These are phyloP conservation scores for Anisogramma anomala DNA, from an alignment of 2,329 filamentous ascomycete genomes.

Conservation along the genomic window DNA sequence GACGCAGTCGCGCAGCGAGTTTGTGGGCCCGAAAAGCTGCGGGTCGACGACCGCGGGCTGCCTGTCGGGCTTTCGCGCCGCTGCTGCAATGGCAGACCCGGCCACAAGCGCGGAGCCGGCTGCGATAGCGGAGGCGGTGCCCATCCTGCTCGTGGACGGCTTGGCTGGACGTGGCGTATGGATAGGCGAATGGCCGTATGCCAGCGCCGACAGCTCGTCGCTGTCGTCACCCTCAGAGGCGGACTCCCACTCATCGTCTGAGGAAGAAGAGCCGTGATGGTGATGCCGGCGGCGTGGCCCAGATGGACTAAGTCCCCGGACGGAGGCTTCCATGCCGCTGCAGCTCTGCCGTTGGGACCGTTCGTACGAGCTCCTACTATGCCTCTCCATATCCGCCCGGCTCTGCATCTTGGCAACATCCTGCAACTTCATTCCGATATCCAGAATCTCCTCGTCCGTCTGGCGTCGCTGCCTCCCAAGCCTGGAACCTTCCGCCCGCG, in stretches of 20 bases:
- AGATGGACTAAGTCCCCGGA: constrained; percentile 30
- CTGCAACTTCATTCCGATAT: constrained; percentile 42
- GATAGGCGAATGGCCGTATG: constrained; percentile 30
- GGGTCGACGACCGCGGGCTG: constrained; percentile 46
- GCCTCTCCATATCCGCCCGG: constrained; percentile 34
- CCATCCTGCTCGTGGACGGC: constrained; percentile 3
- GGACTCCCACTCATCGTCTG: constrained; percentile 44
- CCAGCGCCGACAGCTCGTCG: constrained; percentile 30
- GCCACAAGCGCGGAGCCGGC: background rate
- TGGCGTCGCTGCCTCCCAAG: constrained; percentile 23
- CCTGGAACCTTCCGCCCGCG: constrained; percentile 4
- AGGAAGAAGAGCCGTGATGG: constrained; percentile 26
- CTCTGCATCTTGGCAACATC: constrained; percentile 41
- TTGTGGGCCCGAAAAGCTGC: constrained; percentile 46
- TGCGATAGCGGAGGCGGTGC: background rate
- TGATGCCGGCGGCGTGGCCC: constrained; percentile 24
- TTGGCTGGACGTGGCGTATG: constrained; percentile 19
- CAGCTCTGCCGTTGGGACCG: constrained; percentile 30
- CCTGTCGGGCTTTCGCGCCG: constrained; percentile 17
- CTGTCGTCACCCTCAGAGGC: constrained; percentile 39
- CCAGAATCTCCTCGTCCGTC: constrained; percentile 46
- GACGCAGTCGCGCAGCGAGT: constrained; percentile 47
- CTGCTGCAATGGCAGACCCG: background rate
- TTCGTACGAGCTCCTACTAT: constrained; percentile 29
- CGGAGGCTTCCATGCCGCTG: constrained; percentile 20